phyloP scores from a whole-genome alignment of 768 basidiomycete genomes.

The Tricholoma furcatifolium region DNA sequence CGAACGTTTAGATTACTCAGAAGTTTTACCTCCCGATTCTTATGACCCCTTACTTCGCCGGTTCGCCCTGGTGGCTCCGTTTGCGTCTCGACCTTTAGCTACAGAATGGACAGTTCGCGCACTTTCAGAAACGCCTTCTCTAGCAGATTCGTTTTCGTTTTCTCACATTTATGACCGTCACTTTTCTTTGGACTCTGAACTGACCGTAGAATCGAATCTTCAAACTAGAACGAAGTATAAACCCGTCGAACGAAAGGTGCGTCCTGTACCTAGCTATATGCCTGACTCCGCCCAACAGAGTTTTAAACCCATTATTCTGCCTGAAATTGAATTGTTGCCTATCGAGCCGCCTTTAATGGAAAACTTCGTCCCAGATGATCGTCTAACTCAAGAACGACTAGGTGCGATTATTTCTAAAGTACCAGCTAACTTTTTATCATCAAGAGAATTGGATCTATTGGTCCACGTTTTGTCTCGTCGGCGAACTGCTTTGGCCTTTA shows the following conservation, averaged over 20 bases:
- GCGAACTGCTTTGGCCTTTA: slow-evolving; percentile 19
- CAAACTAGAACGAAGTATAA: slow-evolving; percentile 23
- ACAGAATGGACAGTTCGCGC: too few species aligned
- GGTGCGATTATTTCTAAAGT: slow-evolving; percentile 12
- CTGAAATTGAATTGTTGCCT: slow-evolving; percentile 8
- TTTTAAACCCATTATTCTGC: too few species aligned
- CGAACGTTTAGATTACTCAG: background rate
- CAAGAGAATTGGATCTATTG: slow-evolving; percentile 18
- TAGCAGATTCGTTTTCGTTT: background rate
- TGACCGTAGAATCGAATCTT: slow-evolving; percentile 21
- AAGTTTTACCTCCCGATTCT: slow-evolving; percentile 6
- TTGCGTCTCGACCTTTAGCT: too few species aligned
- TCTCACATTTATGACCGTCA: background rate
- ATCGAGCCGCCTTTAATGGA: background rate
- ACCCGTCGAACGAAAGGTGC: too few species aligned
- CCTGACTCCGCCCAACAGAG: slow-evolving; percentile 20
- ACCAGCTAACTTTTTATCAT: background rate
- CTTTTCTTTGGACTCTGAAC: background rate
- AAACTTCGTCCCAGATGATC: slow-evolving; percentile 6
- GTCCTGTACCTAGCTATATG: slow-evolving; percentile 23
- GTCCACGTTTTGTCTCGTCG: slow-evolving; percentile 11
- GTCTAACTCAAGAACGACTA: slow-evolving; percentile 15
- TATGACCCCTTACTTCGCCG: slow-evolving; percentile 10
- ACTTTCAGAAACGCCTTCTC: background rate
- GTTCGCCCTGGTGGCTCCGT: too few species aligned